These are phyloP conservation scores for Dalbergia cochinchinensis DNA, from an alignment of 306 rosid species.

Conservation along the genomic window DNA sequence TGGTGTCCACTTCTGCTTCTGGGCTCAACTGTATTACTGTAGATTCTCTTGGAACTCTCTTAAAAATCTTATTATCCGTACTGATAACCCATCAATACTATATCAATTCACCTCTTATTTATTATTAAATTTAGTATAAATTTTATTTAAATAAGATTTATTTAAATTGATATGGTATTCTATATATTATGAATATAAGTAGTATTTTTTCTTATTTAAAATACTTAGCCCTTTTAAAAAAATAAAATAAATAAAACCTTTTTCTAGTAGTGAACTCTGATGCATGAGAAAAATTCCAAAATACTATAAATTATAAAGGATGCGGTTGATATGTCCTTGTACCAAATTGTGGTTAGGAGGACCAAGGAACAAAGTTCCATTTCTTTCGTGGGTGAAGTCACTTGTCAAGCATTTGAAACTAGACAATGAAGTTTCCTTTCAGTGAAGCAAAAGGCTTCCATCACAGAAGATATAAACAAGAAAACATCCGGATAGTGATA, in stretches of 20 bases:
- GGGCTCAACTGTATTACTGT: slow-evolving; percentile 36
- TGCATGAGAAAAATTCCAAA: not conserved
- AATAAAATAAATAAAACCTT: no score
- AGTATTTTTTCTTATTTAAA: no score
- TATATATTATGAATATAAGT: no score
- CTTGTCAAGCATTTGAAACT: slow-evolving; percentile 36
- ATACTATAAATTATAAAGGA: not conserved
- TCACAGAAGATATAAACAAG: slow-evolving; percentile 13
- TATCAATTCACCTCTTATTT: no score
- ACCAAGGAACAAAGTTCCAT: slow-evolving; percentile 1
- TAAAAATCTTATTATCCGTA: not conserved
- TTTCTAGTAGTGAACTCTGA: not conserved
- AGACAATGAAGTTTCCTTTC: slow-evolving; percentile 32
- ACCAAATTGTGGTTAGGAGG: not conserved
- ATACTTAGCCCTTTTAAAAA: not conserved
- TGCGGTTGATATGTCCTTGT: not conserved
- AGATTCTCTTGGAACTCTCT: slow-evolving; percentile 50
- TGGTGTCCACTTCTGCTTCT: slow-evolving; percentile 27
- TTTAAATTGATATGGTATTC: no score
- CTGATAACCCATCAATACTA: no score
- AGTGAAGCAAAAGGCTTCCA: slow-evolving; percentile 30
- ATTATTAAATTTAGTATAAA: no score
- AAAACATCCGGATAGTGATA: no score
- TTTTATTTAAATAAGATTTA: no score
- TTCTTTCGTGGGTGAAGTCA: slow-evolving; percentile 32